Percentiles rank a stretch among this genome's conserved stretches.
Conservation (phyloP, 306 rosid genomes). For the Potentilla sterilis region DNA sequence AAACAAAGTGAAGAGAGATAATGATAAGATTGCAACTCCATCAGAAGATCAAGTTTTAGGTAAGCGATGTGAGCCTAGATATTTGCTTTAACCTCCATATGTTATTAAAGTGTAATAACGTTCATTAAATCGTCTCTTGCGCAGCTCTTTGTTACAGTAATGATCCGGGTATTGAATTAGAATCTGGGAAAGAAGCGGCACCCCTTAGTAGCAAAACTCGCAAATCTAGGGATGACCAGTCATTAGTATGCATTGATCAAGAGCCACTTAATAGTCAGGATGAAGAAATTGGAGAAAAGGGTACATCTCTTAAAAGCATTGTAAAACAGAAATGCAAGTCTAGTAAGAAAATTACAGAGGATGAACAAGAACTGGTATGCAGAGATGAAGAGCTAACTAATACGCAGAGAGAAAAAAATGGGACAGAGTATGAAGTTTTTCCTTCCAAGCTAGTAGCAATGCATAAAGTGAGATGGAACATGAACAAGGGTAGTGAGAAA, state of each 20-base stretch:
- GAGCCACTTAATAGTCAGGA: constrained; percentile 12
- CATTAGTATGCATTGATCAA: constrained; percentile 16
- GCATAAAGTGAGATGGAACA: constrained; percentile 89
- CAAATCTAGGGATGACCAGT: not conserved
- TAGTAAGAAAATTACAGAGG: constrained; percentile 36
- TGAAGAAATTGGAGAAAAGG: constrained; percentile 17
- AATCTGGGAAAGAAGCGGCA: constrained; percentile 30
- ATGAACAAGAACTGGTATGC: constrained; percentile 28
- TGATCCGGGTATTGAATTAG: constrained; percentile 41
- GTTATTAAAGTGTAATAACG: constrained; percentile 4
- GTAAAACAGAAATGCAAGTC: constrained; percentile 32
- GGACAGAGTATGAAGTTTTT: constrained; percentile 38
- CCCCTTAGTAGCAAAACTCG: not conserved
- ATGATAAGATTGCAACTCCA: constrained; percentile 31
- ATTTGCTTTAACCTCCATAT: constrained; percentile 6
- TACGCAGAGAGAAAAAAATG: constrained; percentile 20
- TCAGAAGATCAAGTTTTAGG: constrained; percentile 47
- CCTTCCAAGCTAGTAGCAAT: constrained; percentile 68
- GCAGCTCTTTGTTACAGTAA: constrained; percentile 44
- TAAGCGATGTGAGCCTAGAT: constrained; percentile 22
- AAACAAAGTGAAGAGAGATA: constrained; percentile 27
- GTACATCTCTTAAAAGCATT: constrained; percentile 20
- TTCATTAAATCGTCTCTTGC: constrained; percentile 24
- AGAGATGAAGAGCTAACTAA: constrained; percentile 31
- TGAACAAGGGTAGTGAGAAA: constrained; percentile 86